Conservation (phyloP, 176 grass and related monocot genomes). For the Oryza officinalis region DNA sequence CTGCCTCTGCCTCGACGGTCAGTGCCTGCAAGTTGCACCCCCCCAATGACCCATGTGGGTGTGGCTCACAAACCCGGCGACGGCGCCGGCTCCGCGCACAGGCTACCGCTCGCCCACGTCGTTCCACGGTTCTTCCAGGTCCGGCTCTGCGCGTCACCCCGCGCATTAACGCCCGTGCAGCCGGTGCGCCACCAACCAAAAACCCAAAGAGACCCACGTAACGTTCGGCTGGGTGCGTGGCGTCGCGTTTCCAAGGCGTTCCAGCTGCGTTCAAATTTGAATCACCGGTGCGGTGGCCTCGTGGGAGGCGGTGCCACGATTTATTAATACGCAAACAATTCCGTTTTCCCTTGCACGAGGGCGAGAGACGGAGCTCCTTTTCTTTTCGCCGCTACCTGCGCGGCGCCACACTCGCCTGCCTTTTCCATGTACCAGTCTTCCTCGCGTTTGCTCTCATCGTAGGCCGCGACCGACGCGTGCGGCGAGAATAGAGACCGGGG, state of each 20-base stretch:
- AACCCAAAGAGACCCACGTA: neutral
- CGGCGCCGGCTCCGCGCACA: neutral
- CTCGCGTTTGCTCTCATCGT: neutral
- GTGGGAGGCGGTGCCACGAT: conserved; percentile 20
- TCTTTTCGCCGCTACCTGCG: neutral
- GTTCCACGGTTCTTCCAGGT: neutral
- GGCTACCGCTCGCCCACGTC: neutral
- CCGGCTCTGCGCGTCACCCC: neutral
- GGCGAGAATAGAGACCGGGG: neutral
- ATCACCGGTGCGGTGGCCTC: conserved; percentile 25
- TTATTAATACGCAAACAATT: conserved; percentile 46
- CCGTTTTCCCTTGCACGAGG: conserved; percentile 38
- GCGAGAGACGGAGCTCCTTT: neutral
- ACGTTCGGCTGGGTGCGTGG: neutral
- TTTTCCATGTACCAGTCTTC: conserved; percentile 11
- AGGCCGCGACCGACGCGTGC: conserved; percentile 1
- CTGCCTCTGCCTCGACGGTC: neutral
- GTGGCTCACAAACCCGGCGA: conserved; percentile 10
- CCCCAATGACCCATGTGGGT: neutral
- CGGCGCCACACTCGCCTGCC: neutral
- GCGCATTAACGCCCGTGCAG: conserved; percentile 26
- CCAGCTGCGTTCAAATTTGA: conserved; percentile 50
- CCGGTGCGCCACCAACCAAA: conserved; percentile 25
- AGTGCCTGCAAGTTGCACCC: neutral
- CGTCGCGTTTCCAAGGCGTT: neutral